Base-by-base conservation (phyloP, 2,329 filamentous ascomycete genomes). In the Setomelanomma holmii region DNA sequence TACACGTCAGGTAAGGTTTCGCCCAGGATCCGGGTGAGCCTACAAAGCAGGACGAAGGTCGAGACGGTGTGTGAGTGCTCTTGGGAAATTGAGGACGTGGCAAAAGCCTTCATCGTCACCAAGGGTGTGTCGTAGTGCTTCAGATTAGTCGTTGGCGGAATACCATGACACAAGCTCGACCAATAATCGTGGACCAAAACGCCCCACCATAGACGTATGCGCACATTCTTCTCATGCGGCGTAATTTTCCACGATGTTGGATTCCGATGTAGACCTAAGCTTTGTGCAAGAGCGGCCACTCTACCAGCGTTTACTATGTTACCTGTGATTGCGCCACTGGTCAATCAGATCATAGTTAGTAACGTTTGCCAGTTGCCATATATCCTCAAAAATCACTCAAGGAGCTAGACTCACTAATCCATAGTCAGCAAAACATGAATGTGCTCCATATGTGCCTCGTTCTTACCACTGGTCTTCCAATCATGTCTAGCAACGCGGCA, bases 101-200 rank as follows among this genome's bases (percentile, higher is more conserved):
- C 17, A 1, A 45, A 24, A 8, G 46, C 42, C 4, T 42, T 35
- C 16, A 44, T 22, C 1, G 40, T 34, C 12, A 58, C 55, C 1
- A 61, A 8, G 1, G 57, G 60, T 2, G 61, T 55, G 38, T 64
- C 60, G 27, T 57, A 59, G 34, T 53, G 60, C 1, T 40, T 43
- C 3, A 57, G 42, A 27, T 56, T 60, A 35, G 60, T 56, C 4
- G 44, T 58, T 2, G 59, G 58, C 10, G 61, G 61, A n/a, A 49
- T 64, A 1, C 61, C 61, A 20, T 64, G 59, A 6, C 61, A 45
- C 7, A 64, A 51, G 22, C 61, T 64, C n/a, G 61, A 64, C 57
- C 57, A 63, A 14, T 63, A 52, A 21, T 65, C 60, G 21, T 63
- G 60, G 5, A 63, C 61, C 16, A 65, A 24, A 4, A 65, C 51